phyloP scores from a whole-genome alignment of 2,329 filamentous ascomycete species.

The Colletotrichum godetiae region DNA sequence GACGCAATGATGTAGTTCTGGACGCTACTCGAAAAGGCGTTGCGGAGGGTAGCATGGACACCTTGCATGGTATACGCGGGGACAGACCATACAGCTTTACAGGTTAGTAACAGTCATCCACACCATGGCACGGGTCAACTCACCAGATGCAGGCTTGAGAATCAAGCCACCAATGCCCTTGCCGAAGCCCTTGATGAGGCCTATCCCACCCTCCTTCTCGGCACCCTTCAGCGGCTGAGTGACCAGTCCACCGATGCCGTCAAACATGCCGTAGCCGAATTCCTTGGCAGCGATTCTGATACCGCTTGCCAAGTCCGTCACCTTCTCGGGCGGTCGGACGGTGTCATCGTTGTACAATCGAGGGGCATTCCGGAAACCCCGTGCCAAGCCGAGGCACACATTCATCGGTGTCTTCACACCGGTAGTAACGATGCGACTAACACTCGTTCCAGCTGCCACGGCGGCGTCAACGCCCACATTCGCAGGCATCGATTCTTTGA shows the following conservation, averaged over 20 bases:
- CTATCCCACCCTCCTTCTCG: constrained; percentile 60
- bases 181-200: constrained; percentile 82
- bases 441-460: constrained; percentile 73
- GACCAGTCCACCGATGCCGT: constrained; percentile 83
- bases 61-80: constrained; percentile 88
- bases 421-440: constrained; percentile 79
- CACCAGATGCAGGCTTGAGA: constrained; percentile 84
- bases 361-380: constrained; percentile 90
- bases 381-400: constrained; percentile 83
- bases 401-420: constrained; percentile 86
- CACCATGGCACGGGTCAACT: constrained; percentile 41
- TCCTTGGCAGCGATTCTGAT: constrained; percentile 83
- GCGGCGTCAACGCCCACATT: constrained; percentile 64
- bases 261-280: constrained; percentile 81
- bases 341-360: constrained; percentile 87
- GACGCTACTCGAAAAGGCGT: constrained; percentile 75
- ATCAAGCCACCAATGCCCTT: constrained; percentile 86
- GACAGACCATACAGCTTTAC: constrained; percentile 71
- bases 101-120: constrained; percentile 1
- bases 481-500: constrained; percentile 38
- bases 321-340: constrained; percentile 80
- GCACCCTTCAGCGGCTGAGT: constrained; percentile 78
- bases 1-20: constrained; percentile 85
- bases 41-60: constrained; percentile 80
- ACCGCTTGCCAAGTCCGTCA: constrained; percentile 81